Evolutionary conservation across 2,329 filamentous ascomycete species (phyloP).

Genomic region (Fusarium sp.): DNA sequence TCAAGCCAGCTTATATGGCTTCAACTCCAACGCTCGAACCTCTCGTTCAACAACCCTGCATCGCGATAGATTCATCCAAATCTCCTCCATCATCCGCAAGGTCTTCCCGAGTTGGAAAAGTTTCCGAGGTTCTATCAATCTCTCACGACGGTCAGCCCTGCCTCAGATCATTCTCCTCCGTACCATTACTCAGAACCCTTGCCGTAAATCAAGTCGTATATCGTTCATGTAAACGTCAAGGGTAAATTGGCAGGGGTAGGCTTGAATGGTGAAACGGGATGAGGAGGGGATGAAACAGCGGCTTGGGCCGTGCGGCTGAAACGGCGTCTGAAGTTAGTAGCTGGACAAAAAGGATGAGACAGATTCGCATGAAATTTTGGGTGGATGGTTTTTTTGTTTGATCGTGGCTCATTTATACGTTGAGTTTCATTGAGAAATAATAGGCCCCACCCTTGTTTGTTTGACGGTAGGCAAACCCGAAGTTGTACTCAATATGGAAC

Average conservation of each 20-base stretch:
- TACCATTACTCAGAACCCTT: conserved; percentile 3
- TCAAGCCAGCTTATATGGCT: conserved; percentile 14
- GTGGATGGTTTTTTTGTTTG: background rate
- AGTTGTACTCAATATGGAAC: conserved; percentile 8
- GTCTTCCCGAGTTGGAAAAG: conserved; percentile 32
- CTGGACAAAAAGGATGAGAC: background rate
- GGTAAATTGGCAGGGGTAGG: background rate
- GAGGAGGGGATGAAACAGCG: conserved; percentile 25
- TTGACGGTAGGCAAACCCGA: conserved; percentile 13
- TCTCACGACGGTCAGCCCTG: conserved; percentile 20
- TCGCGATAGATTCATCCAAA: conserved; percentile 18
- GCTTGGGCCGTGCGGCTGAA: conserved; percentile 25
- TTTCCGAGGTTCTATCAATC: conserved; percentile 24
- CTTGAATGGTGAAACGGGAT: conserved; percentile 34
- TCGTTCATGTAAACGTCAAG: conserved; percentile 6
- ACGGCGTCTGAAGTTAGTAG: background rate
- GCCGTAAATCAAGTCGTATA: background rate
- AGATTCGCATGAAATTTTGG: accelerated
- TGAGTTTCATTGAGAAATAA: conserved; percentile 19
- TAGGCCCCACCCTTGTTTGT: conserved; percentile 6
- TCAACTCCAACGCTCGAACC: conserved; percentile 26
- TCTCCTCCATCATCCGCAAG: conserved; percentile 23
- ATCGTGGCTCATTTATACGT: background rate
- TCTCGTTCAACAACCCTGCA: background rate
- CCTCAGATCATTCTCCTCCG: conserved; percentile 1